Conservation (phyloP, 2,329 filamentous ascomycete genomes). For the Colletotrichum godetiae region DNA sequence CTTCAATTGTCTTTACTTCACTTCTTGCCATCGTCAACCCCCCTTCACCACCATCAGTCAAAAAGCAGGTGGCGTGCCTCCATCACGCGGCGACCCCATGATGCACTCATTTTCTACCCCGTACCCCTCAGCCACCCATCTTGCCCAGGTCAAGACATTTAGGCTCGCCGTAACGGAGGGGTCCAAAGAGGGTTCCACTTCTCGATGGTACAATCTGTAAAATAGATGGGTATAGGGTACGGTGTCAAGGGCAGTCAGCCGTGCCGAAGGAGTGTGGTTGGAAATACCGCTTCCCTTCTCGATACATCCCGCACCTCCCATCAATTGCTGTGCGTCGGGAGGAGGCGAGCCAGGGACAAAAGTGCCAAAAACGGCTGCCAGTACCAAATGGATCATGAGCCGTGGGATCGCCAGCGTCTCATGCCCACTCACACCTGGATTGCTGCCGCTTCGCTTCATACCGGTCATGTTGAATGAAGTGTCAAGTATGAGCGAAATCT, state of each 20-base stretch:
- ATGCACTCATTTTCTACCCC: conserved; percentile 1
- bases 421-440: background rate
- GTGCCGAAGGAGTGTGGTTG: conserved; percentile 22
- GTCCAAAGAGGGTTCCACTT: background rate
- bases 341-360: conserved; percentile 5
- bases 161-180: background rate
- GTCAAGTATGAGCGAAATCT: background rate
- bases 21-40: background rate
- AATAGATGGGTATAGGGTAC: background rate
- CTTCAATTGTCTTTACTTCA: background rate
- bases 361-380: background rate
- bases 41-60: conserved; percentile 4
- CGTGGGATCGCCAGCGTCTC: conserved; percentile 5
- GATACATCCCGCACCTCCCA: conserved; percentile 17
- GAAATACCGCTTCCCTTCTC: conserved; percentile 5
- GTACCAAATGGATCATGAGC: background rate
- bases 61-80: conserved; percentile 26
- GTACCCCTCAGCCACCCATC: background rate
- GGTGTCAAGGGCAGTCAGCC: conserved; percentile 19
- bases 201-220: background rate
- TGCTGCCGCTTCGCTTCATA: background rate
- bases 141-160: background rate
- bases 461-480: background rate
- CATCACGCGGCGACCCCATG: conserved; percentile 30
- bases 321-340: conserved; percentile 6